Evolutionary conservation across 2,329 filamentous ascomycete species (phyloP).

Genomic region (Colletotrichum spinosum): DNA sequence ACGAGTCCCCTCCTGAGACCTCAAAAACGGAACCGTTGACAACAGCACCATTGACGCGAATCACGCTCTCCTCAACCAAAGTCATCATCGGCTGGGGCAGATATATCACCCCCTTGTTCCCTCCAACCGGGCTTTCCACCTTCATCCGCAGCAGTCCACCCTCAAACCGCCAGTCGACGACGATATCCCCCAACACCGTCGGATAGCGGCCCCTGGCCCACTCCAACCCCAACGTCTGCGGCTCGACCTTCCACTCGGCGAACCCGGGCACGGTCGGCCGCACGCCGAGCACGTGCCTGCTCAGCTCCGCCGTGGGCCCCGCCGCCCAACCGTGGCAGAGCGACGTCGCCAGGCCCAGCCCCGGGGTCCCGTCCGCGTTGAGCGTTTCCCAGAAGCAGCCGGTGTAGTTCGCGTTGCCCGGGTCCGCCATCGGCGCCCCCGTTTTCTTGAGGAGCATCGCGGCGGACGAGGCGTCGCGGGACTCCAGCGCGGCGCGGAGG

Average conservation of each 20-base stretch:
- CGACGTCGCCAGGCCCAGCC: slow-evolving; percentile 43
- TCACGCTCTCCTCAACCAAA: background rate
- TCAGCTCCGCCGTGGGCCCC: slow-evolving; percentile 48
- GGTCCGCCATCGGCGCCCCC: slow-evolving; percentile 45
- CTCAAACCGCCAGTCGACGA: slow-evolving; percentile 28
- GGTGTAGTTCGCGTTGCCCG: slow-evolving; percentile 42
- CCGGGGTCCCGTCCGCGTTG: slow-evolving; percentile 40
- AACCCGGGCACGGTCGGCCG: slow-evolving; percentile 40
- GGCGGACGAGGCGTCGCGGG: slow-evolving; percentile 26
- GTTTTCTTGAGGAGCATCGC: slow-evolving; percentile 38
- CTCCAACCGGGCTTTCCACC: slow-evolving; percentile 14
- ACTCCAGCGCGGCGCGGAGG: slow-evolving; percentile 44
- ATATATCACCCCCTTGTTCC: background rate
- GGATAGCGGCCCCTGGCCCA: slow-evolving; percentile 33
- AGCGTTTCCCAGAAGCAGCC: slow-evolving; percentile 47
- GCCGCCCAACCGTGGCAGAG: slow-evolving; percentile 49
- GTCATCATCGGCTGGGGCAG: slow-evolving; percentile 9
- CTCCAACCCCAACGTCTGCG: slow-evolving; percentile 39
- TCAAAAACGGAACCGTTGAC: slow-evolving; percentile 8
- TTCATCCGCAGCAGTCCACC: slow-evolving; percentile 23
- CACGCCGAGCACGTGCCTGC: slow-evolving; percentile 40
- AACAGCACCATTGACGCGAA: slow-evolving; percentile 10
- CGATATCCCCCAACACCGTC: slow-evolving; percentile 7
- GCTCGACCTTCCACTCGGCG: slow-evolving; percentile 37
- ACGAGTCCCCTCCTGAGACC: background rate